Evolutionary conservation across 306 rosid genomes (phyloP).

Genomic region (Rubus parviflorus): DNA sequence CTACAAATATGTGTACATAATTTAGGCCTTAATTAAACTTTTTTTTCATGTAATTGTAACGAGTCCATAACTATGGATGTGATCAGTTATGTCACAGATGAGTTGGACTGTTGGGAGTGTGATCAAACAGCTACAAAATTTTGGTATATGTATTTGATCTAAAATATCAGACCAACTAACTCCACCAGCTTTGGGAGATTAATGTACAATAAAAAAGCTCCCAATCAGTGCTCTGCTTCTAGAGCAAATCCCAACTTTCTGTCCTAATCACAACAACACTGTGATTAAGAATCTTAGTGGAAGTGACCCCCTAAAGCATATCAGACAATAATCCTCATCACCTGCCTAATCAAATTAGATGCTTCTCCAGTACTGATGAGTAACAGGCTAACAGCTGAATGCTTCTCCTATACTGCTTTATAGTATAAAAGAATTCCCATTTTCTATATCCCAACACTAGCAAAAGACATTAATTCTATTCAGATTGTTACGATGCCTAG

Average conservation of each 20-base stretch:
- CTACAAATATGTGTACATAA: background rate
- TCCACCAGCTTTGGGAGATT: slow-evolving; percentile 22
- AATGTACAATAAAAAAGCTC: slow-evolving; percentile 17
- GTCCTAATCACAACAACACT: slow-evolving; percentile 15
- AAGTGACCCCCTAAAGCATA: background rate
- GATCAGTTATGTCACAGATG: slow-evolving; percentile 15
- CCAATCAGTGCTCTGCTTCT: slow-evolving; percentile 9
- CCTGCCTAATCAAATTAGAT: background rate
- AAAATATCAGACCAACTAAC: slow-evolving; percentile 1
- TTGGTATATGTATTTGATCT: background rate
- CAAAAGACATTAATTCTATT: too few species aligned
- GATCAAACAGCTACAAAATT: background rate
- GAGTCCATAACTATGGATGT: slow-evolving; percentile 1
- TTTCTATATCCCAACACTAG: background rate
- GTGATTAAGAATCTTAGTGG: slow-evolving; percentile 7
- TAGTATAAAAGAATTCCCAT: background rate
- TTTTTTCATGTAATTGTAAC: slow-evolving; percentile 1
- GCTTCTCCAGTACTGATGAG: background rate
- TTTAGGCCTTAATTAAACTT: background rate
- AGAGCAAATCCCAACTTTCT: slow-evolving; percentile 22
- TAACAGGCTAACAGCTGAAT: background rate
- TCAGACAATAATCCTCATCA: background rate
- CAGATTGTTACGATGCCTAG: too few species aligned
- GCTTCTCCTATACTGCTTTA: slow-evolving; percentile 12
- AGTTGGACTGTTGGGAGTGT: slow-evolving; percentile 8